Conservation (phyloP, 1,284 basidiomycete genomes). For the Cutaneotrichosporon dermatis region DNA sequence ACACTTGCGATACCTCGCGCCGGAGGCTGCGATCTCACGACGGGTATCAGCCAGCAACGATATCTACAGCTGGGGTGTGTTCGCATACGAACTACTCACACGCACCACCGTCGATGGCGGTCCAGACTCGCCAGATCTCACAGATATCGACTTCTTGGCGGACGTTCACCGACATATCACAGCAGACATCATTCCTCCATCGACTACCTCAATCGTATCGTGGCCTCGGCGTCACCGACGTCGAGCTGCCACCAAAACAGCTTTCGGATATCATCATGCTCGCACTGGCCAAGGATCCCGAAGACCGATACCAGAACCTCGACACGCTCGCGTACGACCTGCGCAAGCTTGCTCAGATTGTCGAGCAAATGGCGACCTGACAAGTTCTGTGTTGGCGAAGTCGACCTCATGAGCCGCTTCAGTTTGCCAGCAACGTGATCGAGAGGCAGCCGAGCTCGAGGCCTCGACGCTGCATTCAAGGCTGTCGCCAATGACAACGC, state of each 20-base stretch:
- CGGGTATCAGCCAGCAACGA: constrained; percentile 27
- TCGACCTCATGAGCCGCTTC: constrained; percentile 36
- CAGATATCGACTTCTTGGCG: constrained; percentile 28
- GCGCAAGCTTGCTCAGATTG: constrained; percentile 27
- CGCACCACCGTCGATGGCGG: constrained; percentile 32
- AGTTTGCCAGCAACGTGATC: constrained; percentile 25
- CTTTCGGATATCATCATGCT: constrained; percentile 40
- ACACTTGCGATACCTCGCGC: constrained; percentile 39
- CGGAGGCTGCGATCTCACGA: constrained; percentile 29
- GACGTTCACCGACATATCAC: constrained; percentile 37
- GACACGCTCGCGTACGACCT: constrained; percentile 39
- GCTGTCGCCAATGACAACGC: constrained; percentile 2
- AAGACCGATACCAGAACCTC: constrained; percentile 36
- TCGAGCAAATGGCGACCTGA: constrained; percentile 25
- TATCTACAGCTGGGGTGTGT: constrained; percentile 41
- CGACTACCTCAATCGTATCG: constrained; percentile 23
- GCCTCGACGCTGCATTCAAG: constrained; percentile 23
- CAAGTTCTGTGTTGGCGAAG: constrained; percentile 34
- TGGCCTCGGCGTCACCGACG: constrained; percentile 10
- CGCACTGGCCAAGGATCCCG: constrained; percentile 33
- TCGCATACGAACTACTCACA: constrained; percentile 39
- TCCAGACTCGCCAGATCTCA: constrained; percentile 23
- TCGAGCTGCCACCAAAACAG: constrained; percentile 25
- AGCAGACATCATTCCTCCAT: not conserved
- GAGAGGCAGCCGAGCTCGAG: constrained; percentile 31